Conservation (phyloP, 1,284 basidiomycete species). For the Chondrostereum purpureum region DNA sequence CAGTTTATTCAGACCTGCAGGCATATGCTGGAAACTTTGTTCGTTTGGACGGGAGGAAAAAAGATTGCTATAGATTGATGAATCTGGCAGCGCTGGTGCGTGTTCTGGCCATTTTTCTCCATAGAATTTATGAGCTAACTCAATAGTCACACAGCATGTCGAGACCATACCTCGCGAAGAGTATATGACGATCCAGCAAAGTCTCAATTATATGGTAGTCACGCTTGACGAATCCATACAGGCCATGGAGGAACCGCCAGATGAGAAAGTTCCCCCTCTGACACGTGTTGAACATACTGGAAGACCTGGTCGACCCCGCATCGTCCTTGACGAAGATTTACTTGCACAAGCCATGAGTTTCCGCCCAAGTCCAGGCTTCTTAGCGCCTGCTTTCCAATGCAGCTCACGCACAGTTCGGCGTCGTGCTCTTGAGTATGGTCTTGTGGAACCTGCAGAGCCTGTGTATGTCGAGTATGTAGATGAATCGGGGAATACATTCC, state of each 20-base stretch:
- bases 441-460: slow-evolving; percentile 22
- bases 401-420: slow-evolving; percentile 22
- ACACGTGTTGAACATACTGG: slow-evolving; percentile 15
- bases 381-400: slow-evolving; percentile 19
- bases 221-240: background rate
- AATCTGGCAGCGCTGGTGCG: too few species aligned
- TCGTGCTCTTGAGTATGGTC: slow-evolving; percentile 23
- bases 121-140: too few species aligned
- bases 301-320: slow-evolving; percentile 19
- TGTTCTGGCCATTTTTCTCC: too few species aligned
- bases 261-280: background rate
- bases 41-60: too few species aligned
- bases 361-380: slow-evolving; percentile 19
- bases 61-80: too few species aligned
- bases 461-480: slow-evolving; percentile 19
- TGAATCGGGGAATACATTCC: background rate
- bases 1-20: too few species aligned
- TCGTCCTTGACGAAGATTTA: slow-evolving; percentile 22
- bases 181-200: background rate
- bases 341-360: slow-evolving; percentile 19
- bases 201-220: background rate
- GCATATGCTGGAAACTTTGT: too few species aligned
- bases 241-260: background rate
- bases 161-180: too few species aligned
- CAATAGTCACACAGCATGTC: too few species aligned